phyloP scores from a whole-genome alignment of 495 filamentous ascomycete species.

The Penicillium manginii region DNA sequence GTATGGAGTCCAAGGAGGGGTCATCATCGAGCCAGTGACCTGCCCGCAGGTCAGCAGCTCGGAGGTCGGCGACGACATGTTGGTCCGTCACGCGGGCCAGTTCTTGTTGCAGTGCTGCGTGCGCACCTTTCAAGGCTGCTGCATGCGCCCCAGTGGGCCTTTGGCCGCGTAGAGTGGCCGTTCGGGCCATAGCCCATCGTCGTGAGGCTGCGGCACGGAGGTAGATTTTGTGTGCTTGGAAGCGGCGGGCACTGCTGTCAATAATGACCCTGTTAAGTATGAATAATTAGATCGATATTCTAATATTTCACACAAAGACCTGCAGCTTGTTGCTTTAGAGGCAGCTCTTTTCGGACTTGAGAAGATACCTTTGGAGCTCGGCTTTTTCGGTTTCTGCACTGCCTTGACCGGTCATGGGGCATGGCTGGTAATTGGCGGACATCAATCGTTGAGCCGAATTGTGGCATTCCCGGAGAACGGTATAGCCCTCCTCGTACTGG shows the following conservation, averaged over 20 bases:
- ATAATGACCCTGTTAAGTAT: slow-evolving; percentile 66
- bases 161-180: slow-evolving; percentile 66
- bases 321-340: neutral
- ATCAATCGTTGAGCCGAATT: slow-evolving; percentile 76
- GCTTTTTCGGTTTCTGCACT: slow-evolving; percentile 72
- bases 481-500: slow-evolving; percentile 78
- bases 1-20: slow-evolving; percentile 53
- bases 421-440: slow-evolving; percentile 66
- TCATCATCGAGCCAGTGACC: slow-evolving; percentile 78
- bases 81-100: slow-evolving; percentile 70
- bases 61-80: slow-evolving; percentile 65
- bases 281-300: neutral
- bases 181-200: slow-evolving; percentile 78
- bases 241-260: slow-evolving; percentile 77
- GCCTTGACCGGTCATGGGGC: slow-evolving; percentile 50
- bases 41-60: slow-evolving; percentile 63
- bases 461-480: slow-evolving; percentile 72
- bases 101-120: slow-evolving; percentile 63
- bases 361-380: slow-evolving; percentile 71
- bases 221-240: slow-evolving; percentile 85
- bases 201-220: slow-evolving; percentile 75
- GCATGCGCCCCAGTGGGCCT: slow-evolving; percentile 61
- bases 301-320: slow-evolving; percentile 9
- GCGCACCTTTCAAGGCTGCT: slow-evolving; percentile 59
- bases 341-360: neutral